A percentile compares a stretch with the other conserved stretches of the same genome.
These are phyloP conservation scores for Paramecium tetraurelia DNA, from an alignment of 73 alveolate genomes.

Conservation along the genomic window DNA sequence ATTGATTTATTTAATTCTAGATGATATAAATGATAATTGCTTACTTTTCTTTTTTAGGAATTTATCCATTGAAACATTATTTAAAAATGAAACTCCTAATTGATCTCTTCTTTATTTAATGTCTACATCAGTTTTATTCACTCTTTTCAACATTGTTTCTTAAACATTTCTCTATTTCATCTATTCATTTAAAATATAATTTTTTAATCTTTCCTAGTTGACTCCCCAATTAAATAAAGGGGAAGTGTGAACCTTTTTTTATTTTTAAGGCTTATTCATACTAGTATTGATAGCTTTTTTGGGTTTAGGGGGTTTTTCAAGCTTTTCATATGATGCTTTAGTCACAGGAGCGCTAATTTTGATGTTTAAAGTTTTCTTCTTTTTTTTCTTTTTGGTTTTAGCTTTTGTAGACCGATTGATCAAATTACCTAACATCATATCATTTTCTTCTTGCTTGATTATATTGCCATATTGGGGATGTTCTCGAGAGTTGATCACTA, in stretches of 20 bases:
- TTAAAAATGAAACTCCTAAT: conserved; percentile 22
- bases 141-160: background rate
- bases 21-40: background rate
- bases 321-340: background rate
- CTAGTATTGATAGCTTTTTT: background rate
- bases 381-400: background rate
- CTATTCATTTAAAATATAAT: conserved; percentile 7
- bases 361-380: background rate
- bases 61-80: background rate
- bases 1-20: conserved; percentile 24
- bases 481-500: background rate
- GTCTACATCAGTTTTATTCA: background rate
- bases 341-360: background rate
- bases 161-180: background rate
- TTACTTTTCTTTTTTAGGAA: conserved; percentile 5
- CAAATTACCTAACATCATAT: background rate
- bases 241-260: background rate
- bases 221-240: conserved; percentile 17
- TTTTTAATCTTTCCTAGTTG: conserved; percentile 16
- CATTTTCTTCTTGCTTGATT: background rate
- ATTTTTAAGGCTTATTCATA: background rate
- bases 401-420: background rate
- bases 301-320: background rate
- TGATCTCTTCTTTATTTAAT: conserved; percentile 31
- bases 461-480: background rate